Evolutionary conservation across 139 green algal species (phyloP), one percentile per base, ranked within the genome.

Genomic region (Coelastrella sp.): DNA sequence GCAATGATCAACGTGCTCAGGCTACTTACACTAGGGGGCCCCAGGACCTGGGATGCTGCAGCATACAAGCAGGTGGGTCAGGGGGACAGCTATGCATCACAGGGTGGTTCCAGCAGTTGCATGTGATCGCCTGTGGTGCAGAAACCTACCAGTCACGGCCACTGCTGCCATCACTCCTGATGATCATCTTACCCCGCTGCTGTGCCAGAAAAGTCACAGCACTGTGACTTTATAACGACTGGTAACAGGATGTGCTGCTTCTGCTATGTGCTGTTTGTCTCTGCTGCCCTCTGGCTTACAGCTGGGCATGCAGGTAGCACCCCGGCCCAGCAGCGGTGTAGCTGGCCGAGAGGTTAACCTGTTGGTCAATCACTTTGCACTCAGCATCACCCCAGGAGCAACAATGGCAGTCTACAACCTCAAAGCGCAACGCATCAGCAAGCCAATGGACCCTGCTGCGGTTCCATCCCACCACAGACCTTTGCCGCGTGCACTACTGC

Each of bases 1-100:
- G 76, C 76, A 22, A 90, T 90, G 86, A 90, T 90, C 77, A 90
- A 90, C 61, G 47, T 78, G 14, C 76, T 90, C 47, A 57, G 86
- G 7, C 61, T 80, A 76, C 86, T 90, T 6, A 32, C 59, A 3
- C 64, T 90, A 4, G 86, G 60, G 3, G 85, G 85, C 16, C 76
- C 86, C 3, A 81, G 86, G 56, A 90, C 76, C 19, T 86, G 76
- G 76, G 86, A 90, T 61, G 32, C n/a, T 20, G 64, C 32, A 23
- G 47, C 57, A 14, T 23, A 86, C 86, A 85, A 90, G 76, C 60
- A 78, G 76, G 85, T 90, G 58, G 11, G 32, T 47, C 32, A 47
- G 32, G 32, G 32, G 32, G 32, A 47, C 32, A 47, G 32, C 32
- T 47, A 47, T 47, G 32, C 32, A 47, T 47, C 32, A 47, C 32